Conservation (phyloP, 2,329 filamentous ascomycete species). For the Penicillium sp. region DNA sequence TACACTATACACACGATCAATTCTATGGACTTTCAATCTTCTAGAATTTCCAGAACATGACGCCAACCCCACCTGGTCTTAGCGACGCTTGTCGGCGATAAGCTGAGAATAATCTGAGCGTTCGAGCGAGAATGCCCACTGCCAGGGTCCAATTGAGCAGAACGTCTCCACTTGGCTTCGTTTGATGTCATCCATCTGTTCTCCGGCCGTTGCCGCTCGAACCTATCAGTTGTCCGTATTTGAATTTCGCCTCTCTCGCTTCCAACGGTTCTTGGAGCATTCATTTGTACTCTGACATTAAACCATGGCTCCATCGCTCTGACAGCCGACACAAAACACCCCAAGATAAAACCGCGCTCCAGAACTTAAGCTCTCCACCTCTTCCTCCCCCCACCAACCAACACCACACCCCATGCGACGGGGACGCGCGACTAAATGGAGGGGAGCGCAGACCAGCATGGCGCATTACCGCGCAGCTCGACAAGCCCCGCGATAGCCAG, state of each 20-base stretch:
- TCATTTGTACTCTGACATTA: too few species aligned
- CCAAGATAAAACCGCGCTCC: neutral
- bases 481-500: slow-evolving; percentile 27
- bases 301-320: slow-evolving; percentile 1
- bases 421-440: slow-evolving; percentile 26
- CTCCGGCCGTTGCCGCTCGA: slow-evolving; percentile 27
- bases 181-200: slow-evolving; percentile 34
- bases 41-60: neutral
- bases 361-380: neutral
- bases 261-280: neutral
- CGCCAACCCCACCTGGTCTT: neutral
- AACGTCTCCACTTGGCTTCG: slow-evolving; percentile 13
- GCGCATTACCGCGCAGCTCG: slow-evolving; percentile 28
- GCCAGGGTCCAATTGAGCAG: neutral
- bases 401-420: slow-evolving; percentile 27
- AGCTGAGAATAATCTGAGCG: neutral
- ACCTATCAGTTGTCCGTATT: slow-evolving; percentile 6
- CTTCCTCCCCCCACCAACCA: neutral
- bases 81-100: slow-evolving; percentile 8
- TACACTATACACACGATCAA: neutral
- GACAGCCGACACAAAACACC: neutral
- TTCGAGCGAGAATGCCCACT: neutral
- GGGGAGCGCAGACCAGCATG: slow-evolving; percentile 31
- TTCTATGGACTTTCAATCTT: neutral
- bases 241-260: slow-evolving; percentile 2